Base-by-base conservation (phyloP, 768 basidiomycete genomes). In the Brasilioporus rufonigricans region DNA sequence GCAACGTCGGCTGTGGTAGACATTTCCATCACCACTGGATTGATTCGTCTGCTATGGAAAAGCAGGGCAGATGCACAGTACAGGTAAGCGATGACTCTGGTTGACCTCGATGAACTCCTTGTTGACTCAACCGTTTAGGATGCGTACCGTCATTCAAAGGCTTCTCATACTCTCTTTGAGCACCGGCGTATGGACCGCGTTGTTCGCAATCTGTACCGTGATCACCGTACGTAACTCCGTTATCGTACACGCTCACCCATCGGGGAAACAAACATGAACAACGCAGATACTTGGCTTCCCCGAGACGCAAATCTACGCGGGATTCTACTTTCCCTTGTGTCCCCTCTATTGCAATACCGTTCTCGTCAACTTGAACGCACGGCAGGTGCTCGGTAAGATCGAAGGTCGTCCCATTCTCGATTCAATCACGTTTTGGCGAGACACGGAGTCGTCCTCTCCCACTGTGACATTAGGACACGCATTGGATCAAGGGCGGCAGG, bases 341-440 rank as follows among this genome's bases (percentile, higher is more conserved):
- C 41, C 59, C 6, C 48, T 51, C 18, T 61, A 53, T 38, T 61
- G 59, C 16, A 72, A 66, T 44, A 69, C 67, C 18, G 57, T 73
- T 19, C 65, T 72, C 47, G 63, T 61, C 16, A 73, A 65, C 50
- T 44, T 72, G 49, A 72, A 72, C 40, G 63, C 70, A 7, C 61
- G 71, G 11, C 32, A 48, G 27, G 47, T 66, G 26, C 52, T 64
- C 8, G 43, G 52, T 4, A 61, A 61, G 14, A 46, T 64, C 23
- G 55, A 51, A 19, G 53, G 49, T 11, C 56, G 45, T 8, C 40
- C 56, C 5, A 19, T 45, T 5, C 31, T 48, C 7, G 44, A 35
- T 1, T 59, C 63, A n/a, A n/a, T 59, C 21, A 13, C 33, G 18
- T 26, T 59, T 18, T 52, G 48, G 31, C 50, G n/a, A 19, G 40